Conservation (phyloP, 208 protist genomes). For the Plasmodiophora brassicae region DNA sequence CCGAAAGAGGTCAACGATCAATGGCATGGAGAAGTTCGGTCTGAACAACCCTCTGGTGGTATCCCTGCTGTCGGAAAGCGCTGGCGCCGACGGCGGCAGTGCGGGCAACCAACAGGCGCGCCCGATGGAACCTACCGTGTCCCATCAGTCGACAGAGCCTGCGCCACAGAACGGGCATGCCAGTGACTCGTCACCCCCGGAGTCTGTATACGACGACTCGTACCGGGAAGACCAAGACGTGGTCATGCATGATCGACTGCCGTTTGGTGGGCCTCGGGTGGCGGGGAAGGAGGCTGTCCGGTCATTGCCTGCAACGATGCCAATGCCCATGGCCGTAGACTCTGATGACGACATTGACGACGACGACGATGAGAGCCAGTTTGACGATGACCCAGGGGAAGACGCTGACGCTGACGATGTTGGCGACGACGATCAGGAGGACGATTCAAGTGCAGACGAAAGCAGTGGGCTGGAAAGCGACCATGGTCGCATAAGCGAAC, state of each 20-base stretch:
- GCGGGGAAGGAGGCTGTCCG: background rate
- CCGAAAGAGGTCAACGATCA: slow-evolving; percentile 17
- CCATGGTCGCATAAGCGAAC: too few species aligned
- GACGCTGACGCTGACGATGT: background rate
- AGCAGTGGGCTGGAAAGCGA: too few species aligned
- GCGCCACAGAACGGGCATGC: background rate
- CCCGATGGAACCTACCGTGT: background rate
- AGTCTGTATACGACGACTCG: background rate
- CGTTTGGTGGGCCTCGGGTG: background rate
- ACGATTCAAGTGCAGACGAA: background rate
- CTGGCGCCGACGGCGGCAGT: background rate
- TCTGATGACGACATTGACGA: background rate
- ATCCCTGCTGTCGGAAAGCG: background rate
- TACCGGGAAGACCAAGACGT: background rate
- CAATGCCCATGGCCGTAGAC: background rate
- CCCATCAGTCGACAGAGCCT: background rate
- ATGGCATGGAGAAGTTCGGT: slow-evolving; percentile 16
- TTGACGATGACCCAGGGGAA: too few species aligned
- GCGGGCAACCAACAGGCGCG: background rate
- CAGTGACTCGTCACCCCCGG: too few species aligned
- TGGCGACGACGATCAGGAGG: background rate
- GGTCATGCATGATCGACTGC: background rate
- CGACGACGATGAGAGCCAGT: background rate
- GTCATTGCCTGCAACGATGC: background rate
- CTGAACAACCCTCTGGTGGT: background rate